phyloP scores from a whole-genome alignment of 2,329 filamentous ascomycete species.

The Akanthomyces dipterigenus region DNA sequence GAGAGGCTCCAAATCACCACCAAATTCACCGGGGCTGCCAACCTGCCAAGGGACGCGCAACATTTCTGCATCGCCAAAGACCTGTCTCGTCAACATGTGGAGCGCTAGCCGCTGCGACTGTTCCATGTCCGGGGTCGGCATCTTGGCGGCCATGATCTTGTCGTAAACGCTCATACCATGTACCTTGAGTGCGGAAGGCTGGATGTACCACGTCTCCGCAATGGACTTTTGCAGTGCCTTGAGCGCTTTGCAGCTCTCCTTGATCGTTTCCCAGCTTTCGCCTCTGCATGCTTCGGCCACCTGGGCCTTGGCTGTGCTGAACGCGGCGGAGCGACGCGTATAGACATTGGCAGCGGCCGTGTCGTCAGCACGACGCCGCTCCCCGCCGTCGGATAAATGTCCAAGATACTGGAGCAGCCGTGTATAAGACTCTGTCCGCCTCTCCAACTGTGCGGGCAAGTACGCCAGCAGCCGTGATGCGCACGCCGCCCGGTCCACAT shows the following conservation, averaged over 20 bases:
- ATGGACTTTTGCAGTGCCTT: background rate
- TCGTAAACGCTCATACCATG: background rate
- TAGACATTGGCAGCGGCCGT: slow-evolving; percentile 13
- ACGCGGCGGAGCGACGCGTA: slow-evolving; percentile 15
- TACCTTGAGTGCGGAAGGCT: background rate
- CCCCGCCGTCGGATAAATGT: slow-evolving; percentile 13
- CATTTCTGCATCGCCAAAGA: background rate
- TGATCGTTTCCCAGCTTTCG: slow-evolving; percentile 12
- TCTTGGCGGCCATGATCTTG: background rate
- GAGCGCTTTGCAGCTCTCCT: background rate
- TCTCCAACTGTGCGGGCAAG: slow-evolving; percentile 11
- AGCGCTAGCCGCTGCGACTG: background rate
- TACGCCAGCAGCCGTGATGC: slow-evolving; percentile 11
- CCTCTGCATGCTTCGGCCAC: slow-evolving; percentile 10
- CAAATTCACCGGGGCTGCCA: slow-evolving; percentile 10
- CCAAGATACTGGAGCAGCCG: slow-evolving; percentile 13
- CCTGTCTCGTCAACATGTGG: background rate
- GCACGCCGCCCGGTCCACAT: slow-evolving; percentile 5
- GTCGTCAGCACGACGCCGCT: slow-evolving; percentile 6
- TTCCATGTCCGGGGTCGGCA: background rate
- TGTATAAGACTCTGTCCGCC: slow-evolving; percentile 13
- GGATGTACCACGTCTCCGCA: background rate
- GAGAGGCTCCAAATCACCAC: slow-evolving; percentile 13
- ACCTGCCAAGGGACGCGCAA: background rate
- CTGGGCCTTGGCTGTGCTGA: slow-evolving; percentile 12